phyloP scores from a whole-genome alignment of 192 early-diverging fungal species.

The Podila epicladia region DNA sequence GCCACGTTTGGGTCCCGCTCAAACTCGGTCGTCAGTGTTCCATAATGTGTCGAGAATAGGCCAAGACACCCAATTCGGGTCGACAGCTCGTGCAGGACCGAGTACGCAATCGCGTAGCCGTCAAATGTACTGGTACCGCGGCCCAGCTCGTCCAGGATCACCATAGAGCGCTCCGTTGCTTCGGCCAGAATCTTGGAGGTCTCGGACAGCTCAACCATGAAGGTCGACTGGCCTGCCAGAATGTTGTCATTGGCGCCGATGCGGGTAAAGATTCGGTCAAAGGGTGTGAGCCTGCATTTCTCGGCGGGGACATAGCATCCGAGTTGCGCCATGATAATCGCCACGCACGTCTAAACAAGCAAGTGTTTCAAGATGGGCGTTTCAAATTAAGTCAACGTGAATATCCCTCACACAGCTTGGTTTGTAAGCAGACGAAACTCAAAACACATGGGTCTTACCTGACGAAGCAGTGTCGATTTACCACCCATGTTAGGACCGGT shows the following conservation, averaged over 20 bases:
- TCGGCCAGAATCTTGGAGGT: conserved; percentile 92
- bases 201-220: conserved; percentile 96
- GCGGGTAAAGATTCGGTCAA: conserved; percentile 96
- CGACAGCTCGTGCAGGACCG: conserved; percentile 87
- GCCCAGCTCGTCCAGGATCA: conserved; percentile 98
- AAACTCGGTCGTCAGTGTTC: conserved; percentile 90
- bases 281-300: conserved; percentile 75
- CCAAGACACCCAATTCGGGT: conserved; percentile 87
- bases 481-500: conserved; percentile 99
- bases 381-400: background rate
- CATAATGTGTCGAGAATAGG: conserved; percentile 97
- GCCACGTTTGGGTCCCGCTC: conserved; percentile 77
- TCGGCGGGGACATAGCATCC: conserved; percentile 94
- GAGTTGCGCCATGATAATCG: conserved; percentile 95
- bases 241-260: conserved; percentile 99
- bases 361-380: background rate
- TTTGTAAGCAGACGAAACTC: too few species aligned
- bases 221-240: conserved; percentile 93
- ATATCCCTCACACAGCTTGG: background rate
- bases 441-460: conserved; percentile 54
- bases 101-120: conserved; percentile 95
- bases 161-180: conserved; percentile 89
- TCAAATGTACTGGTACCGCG: conserved; percentile 97
- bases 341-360: conserved; percentile 77
- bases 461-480: conserved; percentile 95